Conservation (phyloP, 176 grass and related monocot species). For the Juncus inflexus region DNA sequence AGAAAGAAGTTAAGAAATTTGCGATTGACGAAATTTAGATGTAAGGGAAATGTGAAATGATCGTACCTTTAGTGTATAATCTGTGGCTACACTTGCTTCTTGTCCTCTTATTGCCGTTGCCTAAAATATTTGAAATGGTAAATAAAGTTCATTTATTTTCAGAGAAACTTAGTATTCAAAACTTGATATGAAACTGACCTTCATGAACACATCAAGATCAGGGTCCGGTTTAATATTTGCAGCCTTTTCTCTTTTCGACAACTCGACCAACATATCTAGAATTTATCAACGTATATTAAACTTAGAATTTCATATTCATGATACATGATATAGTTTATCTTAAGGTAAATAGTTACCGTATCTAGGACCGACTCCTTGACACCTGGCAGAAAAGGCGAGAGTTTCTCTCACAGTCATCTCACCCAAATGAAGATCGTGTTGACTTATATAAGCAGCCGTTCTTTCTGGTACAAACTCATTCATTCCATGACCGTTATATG, state of each 20-base stretch:
- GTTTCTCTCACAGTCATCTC: conserved; percentile 98
- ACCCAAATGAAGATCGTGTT: conserved; percentile 91
- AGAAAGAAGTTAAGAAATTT: background rate
- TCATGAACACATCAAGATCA: conserved; percentile 94
- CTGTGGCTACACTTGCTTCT: conserved; percentile 60
- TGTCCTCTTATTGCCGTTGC: conserved; percentile 53
- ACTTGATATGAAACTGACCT: conserved; percentile 34
- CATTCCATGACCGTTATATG: conserved; percentile 88
- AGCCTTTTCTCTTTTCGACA: conserved; percentile 79
- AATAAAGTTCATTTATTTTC: background rate
- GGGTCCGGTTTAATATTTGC: conserved; percentile 92
- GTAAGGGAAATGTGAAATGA: background rate
- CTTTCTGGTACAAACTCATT: conserved; percentile 86
- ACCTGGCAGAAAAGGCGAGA: conserved; percentile 77
- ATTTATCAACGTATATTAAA: conserved; percentile 4
- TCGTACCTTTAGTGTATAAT: conserved; percentile 85
- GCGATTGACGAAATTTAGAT: background rate
- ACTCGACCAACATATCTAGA: conserved; percentile 70
- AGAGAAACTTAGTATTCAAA: conserved; percentile 1
- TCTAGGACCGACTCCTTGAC: conserved; percentile 78
- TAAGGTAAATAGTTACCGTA: conserved; percentile 47
- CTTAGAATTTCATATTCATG: background rate
- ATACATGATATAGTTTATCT: background rate
- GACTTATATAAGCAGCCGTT: conserved; percentile 91
- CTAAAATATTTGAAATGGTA: conserved; percentile 31